Percentiles rank a stretch among this genome's conserved stretches.
Evolutionary conservation across 306 rosid species (phyloP).

Genomic region (barrel medic (Medicago truncatula)): MtrunA17r5.0-ANR NC_053042.1:46598501-46599000

Average conservation of each 20-base stretch:
- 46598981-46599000: constrained; percentile 97
- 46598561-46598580: constrained; percentile 16
- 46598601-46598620: constrained; percentile 7
- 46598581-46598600: constrained; percentile 22
- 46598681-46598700: constrained; percentile 26
- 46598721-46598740: constrained; percentile 30
- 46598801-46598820: constrained; percentile 21
- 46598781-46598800: constrained; percentile 33
- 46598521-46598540: constrained; percentile 70
- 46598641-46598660: constrained; percentile 15
- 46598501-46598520: constrained; percentile 89
- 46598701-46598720: constrained; percentile 12
- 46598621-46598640: constrained; percentile 8
- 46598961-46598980: constrained; percentile 92
- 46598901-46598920: constrained; percentile 41
- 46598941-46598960: constrained; percentile 90
- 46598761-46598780: constrained; percentile 34
- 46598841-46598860: constrained; percentile 26
- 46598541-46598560: constrained; percentile 32
- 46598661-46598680: constrained; percentile 18
- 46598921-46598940: constrained; percentile 60
- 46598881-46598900: constrained; percentile 31
- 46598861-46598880: constrained; percentile 12
- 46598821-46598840: constrained; percentile 16
- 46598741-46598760: constrained; percentile 8